These are phyloP conservation scores for Rhodotorula sp. DNA, from an alignment of 1,284 basidiomycete species.

Conservation along the genomic window DNA sequence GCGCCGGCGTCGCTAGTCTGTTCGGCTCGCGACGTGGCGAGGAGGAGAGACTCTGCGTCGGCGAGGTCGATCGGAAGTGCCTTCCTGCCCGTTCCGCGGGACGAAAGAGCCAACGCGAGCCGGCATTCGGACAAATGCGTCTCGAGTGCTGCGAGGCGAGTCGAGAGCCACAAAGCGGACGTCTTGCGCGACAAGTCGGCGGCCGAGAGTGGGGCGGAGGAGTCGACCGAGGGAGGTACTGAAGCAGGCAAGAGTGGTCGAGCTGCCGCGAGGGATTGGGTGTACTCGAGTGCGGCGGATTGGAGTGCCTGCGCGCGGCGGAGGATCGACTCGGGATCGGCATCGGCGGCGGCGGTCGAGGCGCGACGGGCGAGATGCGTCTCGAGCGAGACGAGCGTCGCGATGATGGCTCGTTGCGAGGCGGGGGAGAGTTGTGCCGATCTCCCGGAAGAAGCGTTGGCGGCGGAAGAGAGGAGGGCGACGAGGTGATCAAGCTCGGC, in stretches of 20 bases:
- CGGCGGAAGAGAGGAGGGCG: constrained; percentile 15
- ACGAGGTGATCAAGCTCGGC: constrained; percentile 27
- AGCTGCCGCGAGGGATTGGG: constrained; percentile 8
- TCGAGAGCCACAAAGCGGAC: constrained; percentile 10
- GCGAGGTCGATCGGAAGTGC: background rate
- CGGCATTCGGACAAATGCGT: constrained; percentile 38
- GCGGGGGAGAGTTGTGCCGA: constrained; percentile 5
- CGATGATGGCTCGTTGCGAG: constrained; percentile 30
- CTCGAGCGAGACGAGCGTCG: constrained; percentile 35
- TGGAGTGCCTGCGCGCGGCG: constrained; percentile 22
- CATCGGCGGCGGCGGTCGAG: background rate
- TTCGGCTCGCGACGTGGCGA: constrained; percentile 36
- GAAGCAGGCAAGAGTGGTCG: background rate
- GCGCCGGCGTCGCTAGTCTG: constrained; percentile 3
- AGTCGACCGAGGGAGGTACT: background rate
- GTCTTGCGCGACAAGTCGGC: background rate
- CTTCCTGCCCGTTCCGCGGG: constrained; percentile 2
- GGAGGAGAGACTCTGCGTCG: constrained; percentile 27
- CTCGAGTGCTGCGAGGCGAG: constrained; percentile 30
- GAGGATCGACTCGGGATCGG: background rate
- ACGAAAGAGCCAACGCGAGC: constrained; percentile 24
- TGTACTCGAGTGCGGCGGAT: constrained; percentile 18
- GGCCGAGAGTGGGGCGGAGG: background rate
- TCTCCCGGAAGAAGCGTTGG: background rate
- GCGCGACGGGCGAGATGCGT: constrained; percentile 31